These are phyloP conservation scores for Yarrowia sp. DNA, from an alignment of 805 yeast species.

Conservation along the genomic window DNA sequence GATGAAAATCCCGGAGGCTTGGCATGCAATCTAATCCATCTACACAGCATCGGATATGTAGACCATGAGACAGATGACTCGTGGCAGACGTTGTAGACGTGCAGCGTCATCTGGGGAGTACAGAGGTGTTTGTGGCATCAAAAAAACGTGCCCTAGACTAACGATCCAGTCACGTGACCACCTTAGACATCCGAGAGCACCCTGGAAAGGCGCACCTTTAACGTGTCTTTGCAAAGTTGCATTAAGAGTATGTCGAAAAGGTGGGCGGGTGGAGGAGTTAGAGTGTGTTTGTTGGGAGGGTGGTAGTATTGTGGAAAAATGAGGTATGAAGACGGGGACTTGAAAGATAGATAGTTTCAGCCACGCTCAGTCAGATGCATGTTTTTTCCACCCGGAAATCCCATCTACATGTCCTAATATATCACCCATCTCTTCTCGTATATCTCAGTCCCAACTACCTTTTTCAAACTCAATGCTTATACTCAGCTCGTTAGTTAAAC, in stretches of 20 bases:
- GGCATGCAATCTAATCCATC: constrained; percentile 24
- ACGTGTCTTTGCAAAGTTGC: constrained; percentile 3
- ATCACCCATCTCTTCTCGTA: background rate
- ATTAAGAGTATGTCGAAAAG: background rate
- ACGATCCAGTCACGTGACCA: background rate
- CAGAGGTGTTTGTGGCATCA: too few relatives aligned
- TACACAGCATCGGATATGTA: constrained; percentile 2
- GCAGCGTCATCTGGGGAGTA: too few relatives aligned
- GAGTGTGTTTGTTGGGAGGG: background rate
- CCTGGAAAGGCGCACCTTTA: too few relatives aligned
- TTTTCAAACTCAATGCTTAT: background rate
- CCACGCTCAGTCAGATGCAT: too few relatives aligned
- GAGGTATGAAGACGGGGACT: too few relatives aligned
- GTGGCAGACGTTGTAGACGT: too few relatives aligned
- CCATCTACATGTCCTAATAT: too few relatives aligned
- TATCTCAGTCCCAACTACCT: background rate
- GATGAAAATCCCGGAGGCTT: constrained; percentile 12
- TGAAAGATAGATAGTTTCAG: background rate
- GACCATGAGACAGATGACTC: constrained; percentile 3
- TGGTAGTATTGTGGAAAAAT: background rate
- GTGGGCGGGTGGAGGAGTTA: constrained; percentile 23
- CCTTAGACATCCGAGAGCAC: too few relatives aligned
- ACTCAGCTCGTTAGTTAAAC: background rate
- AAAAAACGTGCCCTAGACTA: too few relatives aligned
- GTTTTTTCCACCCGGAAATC: too few relatives aligned